Evolutionary conservation across 176 grass and related monocot species (phyloP).

Genomic region (Oryza australiensis): DNA sequence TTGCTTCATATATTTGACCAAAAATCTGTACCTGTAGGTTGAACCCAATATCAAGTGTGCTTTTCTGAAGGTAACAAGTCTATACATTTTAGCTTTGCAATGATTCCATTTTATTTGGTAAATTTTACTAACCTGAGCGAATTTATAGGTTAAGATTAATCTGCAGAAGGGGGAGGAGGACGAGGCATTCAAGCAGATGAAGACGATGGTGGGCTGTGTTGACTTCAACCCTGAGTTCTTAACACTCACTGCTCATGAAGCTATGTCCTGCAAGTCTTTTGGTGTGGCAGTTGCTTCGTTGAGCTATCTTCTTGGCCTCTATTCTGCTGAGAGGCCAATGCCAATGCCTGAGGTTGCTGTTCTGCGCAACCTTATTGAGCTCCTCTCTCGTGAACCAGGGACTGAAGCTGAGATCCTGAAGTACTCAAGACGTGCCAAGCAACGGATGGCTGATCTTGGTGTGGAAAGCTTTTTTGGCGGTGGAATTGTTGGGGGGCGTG

Average conservation of each 20-base stretch:
- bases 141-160: conserved; percentile 80
- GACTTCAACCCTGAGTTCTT: conserved; percentile 86
- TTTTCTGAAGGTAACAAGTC: conserved; percentile 78
- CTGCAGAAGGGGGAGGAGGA: conserved; percentile 72
- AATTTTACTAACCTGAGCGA: conserved; percentile 47
- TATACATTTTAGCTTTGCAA: conserved; percentile 8
- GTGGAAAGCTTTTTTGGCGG: conserved; percentile 67
- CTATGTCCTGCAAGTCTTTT: conserved; percentile 61
- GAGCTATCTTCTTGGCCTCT: conserved; percentile 68
- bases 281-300: conserved; percentile 64
- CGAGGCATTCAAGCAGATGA: conserved; percentile 69
- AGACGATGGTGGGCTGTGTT: conserved; percentile 68
- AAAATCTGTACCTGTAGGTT: conserved; percentile 58
- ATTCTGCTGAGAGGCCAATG: conserved; percentile 66
- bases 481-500: conserved; percentile 57
- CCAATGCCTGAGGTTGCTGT: conserved; percentile 72
- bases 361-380: conserved; percentile 73
- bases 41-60: conserved; percentile 72
- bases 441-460: conserved; percentile 63
- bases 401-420: conserved; percentile 80
- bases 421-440: conserved; percentile 61
- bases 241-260: conserved; percentile 72
- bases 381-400: conserved; percentile 57
- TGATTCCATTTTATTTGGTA: conserved; percentile 18
- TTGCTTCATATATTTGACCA: conserved; percentile 34